phyloP scores from a whole-genome alignment of 768 basidiomycete species.

The Termitomyces sp. region DNA sequence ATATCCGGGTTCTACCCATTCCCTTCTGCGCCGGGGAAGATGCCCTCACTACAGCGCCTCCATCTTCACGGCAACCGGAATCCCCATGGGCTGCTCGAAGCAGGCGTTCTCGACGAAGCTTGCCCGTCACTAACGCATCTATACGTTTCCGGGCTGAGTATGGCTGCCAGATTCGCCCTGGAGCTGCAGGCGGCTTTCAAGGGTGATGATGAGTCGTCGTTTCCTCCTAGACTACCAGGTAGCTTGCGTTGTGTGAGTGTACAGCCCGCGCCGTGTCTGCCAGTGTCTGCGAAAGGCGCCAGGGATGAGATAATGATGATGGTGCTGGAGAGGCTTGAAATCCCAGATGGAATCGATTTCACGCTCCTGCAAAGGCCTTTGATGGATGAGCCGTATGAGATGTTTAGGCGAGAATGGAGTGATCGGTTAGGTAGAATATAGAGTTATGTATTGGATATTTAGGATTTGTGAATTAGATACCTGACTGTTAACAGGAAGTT shows the following conservation, averaged over 20 bases:
- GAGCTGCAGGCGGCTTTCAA: slow-evolving; percentile 32
- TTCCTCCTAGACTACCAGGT: slow-evolving; percentile 21
- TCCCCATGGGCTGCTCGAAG: slow-evolving; percentile 39
- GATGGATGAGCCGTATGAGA: background rate
- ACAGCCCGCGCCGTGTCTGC: slow-evolving; percentile 21
- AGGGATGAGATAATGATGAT: slow-evolving; percentile 26
- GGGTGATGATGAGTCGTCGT: slow-evolving; percentile 9
- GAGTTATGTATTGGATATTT: background rate
- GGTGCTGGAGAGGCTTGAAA: slow-evolving; percentile 15
- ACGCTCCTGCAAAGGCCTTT: slow-evolving; percentile 6
- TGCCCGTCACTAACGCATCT: slow-evolving; percentile 35
- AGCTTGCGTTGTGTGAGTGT: slow-evolving; percentile 18
- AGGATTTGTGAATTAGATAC: background rate
- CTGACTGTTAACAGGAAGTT: background rate
- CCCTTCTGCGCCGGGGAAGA: slow-evolving; percentile 26
- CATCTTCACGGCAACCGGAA: slow-evolving; percentile 46
- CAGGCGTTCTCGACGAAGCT: slow-evolving; percentile 28
- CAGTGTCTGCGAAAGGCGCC: slow-evolving; percentile 5
- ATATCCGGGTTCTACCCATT: slow-evolving; percentile 47
- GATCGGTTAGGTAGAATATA: slow-evolving; percentile 12
- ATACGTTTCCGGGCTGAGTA: slow-evolving; percentile 35
- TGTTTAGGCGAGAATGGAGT: slow-evolving; percentile 16
- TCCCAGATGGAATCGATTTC: slow-evolving; percentile 5
- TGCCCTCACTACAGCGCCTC: slow-evolving; percentile 35
- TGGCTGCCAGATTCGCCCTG: slow-evolving; percentile 33